A percentile compares a stretch with the other conserved stretches of the same genome.
Conservation (phyloP, 2,329 filamentous ascomycete genomes). For the Metarhizium robertsii region DNA sequence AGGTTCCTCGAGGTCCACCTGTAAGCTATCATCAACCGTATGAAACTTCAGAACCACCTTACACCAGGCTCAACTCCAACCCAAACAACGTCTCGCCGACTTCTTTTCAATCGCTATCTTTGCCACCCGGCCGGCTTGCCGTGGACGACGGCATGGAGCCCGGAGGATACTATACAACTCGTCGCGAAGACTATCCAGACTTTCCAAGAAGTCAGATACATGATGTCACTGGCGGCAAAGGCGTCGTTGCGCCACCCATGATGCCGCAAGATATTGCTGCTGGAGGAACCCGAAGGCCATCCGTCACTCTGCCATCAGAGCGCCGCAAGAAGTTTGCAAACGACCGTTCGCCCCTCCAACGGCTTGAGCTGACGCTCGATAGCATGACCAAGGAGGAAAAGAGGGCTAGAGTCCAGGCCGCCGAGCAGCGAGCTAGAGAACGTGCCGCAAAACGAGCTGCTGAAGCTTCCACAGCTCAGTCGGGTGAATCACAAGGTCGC, state of each 20-base stretch:
- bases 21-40: slow-evolving; percentile 45
- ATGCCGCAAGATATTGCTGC: slow-evolving; percentile 12
- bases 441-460: slow-evolving; percentile 34
- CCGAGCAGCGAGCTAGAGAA: slow-evolving; percentile 65
- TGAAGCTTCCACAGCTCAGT: slow-evolving; percentile 12
- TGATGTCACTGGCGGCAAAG: slow-evolving; percentile 14
- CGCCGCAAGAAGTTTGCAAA: slow-evolving; percentile 57
- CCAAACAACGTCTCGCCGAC: slow-evolving; percentile 5
- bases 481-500: slow-evolving; percentile 14
- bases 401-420: slow-evolving; percentile 72
- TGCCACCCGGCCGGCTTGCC: background rate
- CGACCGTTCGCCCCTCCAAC: slow-evolving; percentile 85
- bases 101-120: background rate
- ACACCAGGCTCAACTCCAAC: slow-evolving; percentile 12
- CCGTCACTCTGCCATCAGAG: slow-evolving; percentile 28
- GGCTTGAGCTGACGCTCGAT: slow-evolving; percentile 80
- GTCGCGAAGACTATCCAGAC: slow-evolving; percentile 5
- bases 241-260: slow-evolving; percentile 7
- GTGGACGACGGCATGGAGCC: slow-evolving; percentile 15
- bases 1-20: slow-evolving; percentile 51
- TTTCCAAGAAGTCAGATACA: slow-evolving; percentile 9
- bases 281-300: slow-evolving; percentile 26
- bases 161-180: slow-evolving; percentile 16
- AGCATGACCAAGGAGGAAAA: slow-evolving; percentile 96
- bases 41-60: slow-evolving; percentile 16